These are phyloP conservation scores for Venturiaceae sp. DNA, from an alignment of 2,329 filamentous ascomycete genomes.

Conservation along the genomic window DNA sequence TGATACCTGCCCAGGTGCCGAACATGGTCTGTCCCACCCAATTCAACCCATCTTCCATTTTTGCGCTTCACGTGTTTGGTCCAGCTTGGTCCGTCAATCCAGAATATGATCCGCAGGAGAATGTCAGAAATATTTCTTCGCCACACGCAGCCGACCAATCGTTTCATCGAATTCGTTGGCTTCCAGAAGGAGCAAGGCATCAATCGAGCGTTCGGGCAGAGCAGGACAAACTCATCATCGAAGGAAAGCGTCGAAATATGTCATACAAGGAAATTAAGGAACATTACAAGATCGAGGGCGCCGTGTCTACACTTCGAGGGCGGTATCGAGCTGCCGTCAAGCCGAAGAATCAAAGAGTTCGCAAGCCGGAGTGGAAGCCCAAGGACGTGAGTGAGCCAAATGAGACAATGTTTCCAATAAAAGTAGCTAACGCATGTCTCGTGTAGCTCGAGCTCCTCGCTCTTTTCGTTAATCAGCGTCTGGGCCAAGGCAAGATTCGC, in stretches of 20 bases:
- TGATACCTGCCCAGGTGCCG: background rate
- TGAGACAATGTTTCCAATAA: background rate
- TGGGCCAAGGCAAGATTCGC: background rate
- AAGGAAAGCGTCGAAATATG: slow-evolving; percentile 45
- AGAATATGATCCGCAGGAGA: background rate
- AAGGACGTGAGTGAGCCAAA: slow-evolving; percentile 49
- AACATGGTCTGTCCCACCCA: background rate
- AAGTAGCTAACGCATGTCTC: slow-evolving; percentile 7
- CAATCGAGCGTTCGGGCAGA: background rate
- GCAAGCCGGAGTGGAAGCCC: slow-evolving; percentile 55
- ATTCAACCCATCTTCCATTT: background rate
- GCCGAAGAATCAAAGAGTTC: slow-evolving; percentile 48
- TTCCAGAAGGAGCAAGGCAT: background rate
- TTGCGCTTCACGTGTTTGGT: background rate
- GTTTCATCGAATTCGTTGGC: background rate
- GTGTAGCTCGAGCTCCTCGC: slow-evolving; percentile 15
- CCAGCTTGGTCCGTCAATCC: background rate
- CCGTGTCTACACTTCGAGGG: slow-evolving; percentile 64
- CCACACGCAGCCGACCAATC: background rate
- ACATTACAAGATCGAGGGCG: slow-evolving; percentile 47
- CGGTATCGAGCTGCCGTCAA: slow-evolving; percentile 58
- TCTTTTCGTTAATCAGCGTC: background rate
- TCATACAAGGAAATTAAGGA: slow-evolving; percentile 56
- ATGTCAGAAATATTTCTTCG: background rate
- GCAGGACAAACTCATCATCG: slow-evolving; percentile 30